Evolutionary conservation across 768 basidiomycete genomes (phyloP), one percentile per base, ranked within the genome.

Genomic region (Tricholoma furcatifolium): DNA sequence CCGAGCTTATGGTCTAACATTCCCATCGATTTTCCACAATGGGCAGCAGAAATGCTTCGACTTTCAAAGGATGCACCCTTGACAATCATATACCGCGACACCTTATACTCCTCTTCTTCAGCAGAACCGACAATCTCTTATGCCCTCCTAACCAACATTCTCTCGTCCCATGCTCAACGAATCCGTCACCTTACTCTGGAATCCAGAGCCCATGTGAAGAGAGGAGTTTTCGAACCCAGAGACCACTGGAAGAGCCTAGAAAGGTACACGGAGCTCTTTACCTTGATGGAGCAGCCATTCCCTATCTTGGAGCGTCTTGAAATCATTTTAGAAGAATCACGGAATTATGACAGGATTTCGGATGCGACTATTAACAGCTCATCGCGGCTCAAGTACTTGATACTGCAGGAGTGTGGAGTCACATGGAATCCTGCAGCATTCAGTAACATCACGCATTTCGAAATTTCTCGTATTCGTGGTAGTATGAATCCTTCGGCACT

Each of bases 41-140:
- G 53, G 47, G 53, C 47, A 17, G 10, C 24, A 3, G 53, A 54
- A 18, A 54, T 54, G 53, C 24, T 49, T 8, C 5, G 35, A 12
- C 46, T 45, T 30, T 30, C 52, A 2, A 17, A 31, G 8, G 27
- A 12, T 6, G 32, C 43, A 3, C 17, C 12, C 31, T 11, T 48
- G 4, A 48, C 23, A 11, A 24, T 49, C 14, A 34, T 20, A 14
- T 46, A 46, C n/a, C 2, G 34, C 11, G 44, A 32, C 9, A 27
- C 21, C 31, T 21, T 46, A 12, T 18, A 20, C 5, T 18, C 6
- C 6, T 20, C 44, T 4, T 14, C 4, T 12, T 46, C 31, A n/a
- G 3, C 31, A 17, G 15, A 34, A 11, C 7, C n/a, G 2, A 4
- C 31, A 10, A 46, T 18, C 31, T n/a, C 31, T 6, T 46, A 46